Percentiles rank a stretch among this genome's conserved stretches.
Evolutionary conservation across 2,329 filamentous ascomycete species (phyloP).

Genomic region (Esteya vermicola): DNA sequence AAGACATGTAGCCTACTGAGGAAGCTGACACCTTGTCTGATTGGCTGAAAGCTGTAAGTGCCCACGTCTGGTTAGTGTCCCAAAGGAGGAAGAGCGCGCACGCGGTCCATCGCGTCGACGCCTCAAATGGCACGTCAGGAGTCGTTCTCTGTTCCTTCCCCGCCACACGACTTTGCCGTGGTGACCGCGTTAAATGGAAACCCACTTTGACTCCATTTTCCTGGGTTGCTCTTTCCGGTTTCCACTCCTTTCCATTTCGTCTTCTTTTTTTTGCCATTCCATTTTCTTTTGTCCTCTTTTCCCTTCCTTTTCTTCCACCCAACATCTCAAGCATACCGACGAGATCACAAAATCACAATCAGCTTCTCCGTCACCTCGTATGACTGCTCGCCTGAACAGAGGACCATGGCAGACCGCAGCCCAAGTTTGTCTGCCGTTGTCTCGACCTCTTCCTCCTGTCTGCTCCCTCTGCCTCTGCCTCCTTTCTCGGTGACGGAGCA

Average conservation of each 20-base stretch:
- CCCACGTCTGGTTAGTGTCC: constrained; percentile 6
- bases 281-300: not conserved
- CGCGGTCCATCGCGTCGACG: constrained; percentile 9
- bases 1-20: no score
- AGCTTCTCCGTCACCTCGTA: no score
- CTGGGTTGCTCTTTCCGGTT: not conserved
- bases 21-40: not conserved
- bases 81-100: no score
- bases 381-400: not conserved
- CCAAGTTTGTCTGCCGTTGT: constrained; percentile 2
- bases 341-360: not conserved
- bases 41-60: constrained; percentile 8
- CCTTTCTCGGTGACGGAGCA: not conserved
- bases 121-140: not conserved
- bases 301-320: not conserved
- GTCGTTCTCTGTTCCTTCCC: constrained; percentile 10
- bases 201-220: not conserved
- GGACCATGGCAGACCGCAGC: constrained; percentile 12
- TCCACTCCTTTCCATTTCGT: not conserved
- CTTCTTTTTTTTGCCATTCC: not conserved
- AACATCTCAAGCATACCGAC: no score
- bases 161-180: constrained; percentile 9
- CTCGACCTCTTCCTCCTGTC: no score
- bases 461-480: no score
- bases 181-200: constrained; percentile 6